Conservation (phyloP, 306 rosid species). For the Comarum palustre region DNA sequence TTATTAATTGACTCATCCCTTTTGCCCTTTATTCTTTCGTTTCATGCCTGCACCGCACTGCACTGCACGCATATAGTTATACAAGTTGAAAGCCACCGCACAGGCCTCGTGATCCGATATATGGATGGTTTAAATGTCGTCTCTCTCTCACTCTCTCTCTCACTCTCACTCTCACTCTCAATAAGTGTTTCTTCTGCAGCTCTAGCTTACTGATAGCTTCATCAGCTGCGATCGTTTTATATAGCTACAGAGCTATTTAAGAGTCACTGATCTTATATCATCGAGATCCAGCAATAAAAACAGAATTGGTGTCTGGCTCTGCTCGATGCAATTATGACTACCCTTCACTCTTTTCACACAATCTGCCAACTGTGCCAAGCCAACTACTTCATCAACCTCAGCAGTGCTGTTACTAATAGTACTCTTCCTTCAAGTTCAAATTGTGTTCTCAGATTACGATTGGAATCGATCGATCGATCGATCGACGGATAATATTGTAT, state of each 20-base stretch:
- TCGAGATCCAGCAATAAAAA: constrained; percentile 2
- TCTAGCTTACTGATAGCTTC: background rate
- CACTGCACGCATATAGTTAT: background rate
- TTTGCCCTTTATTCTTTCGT: background rate
- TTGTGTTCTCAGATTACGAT: background rate
- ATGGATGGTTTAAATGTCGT: constrained; percentile 33
- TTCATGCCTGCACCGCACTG: background rate
- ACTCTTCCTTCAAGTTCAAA: background rate
- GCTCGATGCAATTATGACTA: background rate
- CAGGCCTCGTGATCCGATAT: constrained; percentile 62
- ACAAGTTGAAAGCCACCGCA: constrained; percentile 37
- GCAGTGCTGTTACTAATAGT: background rate
- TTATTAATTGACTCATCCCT: background rate
- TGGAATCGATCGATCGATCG: background rate
- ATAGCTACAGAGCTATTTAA: background rate
- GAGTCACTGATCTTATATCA: background rate
- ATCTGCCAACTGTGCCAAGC: background rate
- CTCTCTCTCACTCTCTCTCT: background rate
- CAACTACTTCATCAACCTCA: background rate
- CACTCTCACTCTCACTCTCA: background rate
- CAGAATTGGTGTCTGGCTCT: background rate
- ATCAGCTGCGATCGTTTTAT: background rate
- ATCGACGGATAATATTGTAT: background rate
- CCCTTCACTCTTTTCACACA: background rate
- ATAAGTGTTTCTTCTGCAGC: background rate